These are phyloP conservation scores for Diaporthe helianthi DNA, from an alignment of 2,329 filamentous ascomycete genomes.

Conservation along the genomic window DNA sequence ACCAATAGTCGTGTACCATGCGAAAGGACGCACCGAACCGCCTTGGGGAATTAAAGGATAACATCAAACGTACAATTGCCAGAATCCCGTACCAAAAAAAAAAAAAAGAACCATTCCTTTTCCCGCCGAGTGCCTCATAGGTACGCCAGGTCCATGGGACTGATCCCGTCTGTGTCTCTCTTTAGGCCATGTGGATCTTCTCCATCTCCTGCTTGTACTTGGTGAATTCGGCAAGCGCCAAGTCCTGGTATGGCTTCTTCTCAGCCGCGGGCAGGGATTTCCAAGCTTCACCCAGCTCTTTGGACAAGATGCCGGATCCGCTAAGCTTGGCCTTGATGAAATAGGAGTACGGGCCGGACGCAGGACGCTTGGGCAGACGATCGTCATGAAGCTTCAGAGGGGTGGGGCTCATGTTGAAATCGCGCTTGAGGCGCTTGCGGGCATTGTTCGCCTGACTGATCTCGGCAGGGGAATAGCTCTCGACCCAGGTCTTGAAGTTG, in stretches of 20 bases:
- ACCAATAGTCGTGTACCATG: constrained; percentile 19
- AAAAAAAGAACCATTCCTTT: background rate
- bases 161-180: background rate
- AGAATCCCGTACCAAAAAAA: constrained; percentile 15
- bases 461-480: constrained; percentile 47
- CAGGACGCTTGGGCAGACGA: constrained; percentile 52
- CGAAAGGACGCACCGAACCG: constrained; percentile 1
- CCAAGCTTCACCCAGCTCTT: constrained; percentile 49
- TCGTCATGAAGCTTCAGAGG: constrained; percentile 51
- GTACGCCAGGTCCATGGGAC: background rate
- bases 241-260: constrained; percentile 46
- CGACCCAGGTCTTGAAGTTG: constrained; percentile 56
- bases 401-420: constrained; percentile 40
- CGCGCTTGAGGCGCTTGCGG: constrained; percentile 50
- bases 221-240: constrained; percentile 40
- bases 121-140: background rate
- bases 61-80: constrained; percentile 26
- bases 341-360: constrained; percentile 43
- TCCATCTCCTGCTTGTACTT: constrained; percentile 44
- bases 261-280: constrained; percentile 49
- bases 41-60: constrained; percentile 28
- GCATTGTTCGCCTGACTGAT: constrained; percentile 57
- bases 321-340: constrained; percentile 49
- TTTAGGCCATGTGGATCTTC: constrained; percentile 33
- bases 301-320: constrained; percentile 35